Evolutionary conservation across 2,329 filamentous ascomycete genomes (phyloP), one percentile per base, ranked within the genome.

Genomic region (Cladosporium sp.): DNA sequence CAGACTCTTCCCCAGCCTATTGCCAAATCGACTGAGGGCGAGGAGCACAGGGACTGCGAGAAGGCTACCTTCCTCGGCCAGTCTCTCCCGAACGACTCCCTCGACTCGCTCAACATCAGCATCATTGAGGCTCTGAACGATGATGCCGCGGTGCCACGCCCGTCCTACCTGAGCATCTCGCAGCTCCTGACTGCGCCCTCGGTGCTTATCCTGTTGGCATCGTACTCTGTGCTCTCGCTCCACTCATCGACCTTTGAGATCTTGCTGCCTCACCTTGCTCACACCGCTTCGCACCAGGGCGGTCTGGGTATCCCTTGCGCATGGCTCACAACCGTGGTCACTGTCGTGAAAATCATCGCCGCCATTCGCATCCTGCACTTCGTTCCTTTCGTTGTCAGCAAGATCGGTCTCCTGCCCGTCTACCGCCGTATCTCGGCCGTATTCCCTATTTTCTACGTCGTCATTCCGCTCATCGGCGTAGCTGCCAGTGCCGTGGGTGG

Each of bases 161-260:
- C 58, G 19, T 70, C 73, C 3, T 69, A 69, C 28, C 74, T 76
- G 54, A 69, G 68, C 50, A 70, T 76, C 54, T 59, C 62, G 41
- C 71, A 75, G 44, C 73, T 76, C 57, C 64, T 76, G 49, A 70
- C 70, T 14, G 73, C 74, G 0, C 74, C 74, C 2, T 75, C 74
- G 1, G 64, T 77, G 14, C 59, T 74, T 54, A 60, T 74, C 56
- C 62, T 77, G 32, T 61, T 79, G 61, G 63, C 74, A 57, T 77
- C 75, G 4, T 76, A 74, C 57, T 78, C 74, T 28, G 76, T 77
- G 35, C 75, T 77, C 33, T 80, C 78, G n/a, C 77, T 77, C 61
- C 80, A 79, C 50, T 75, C 76, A 10, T 75, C 73, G 2, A 78
- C 78, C 43, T 82, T 76, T 54, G 73, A 76, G 52, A 68, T 73